These are phyloP conservation scores for Paspalum vaginatum DNA, from an alignment of 176 grass and related monocot species.

Conservation along the genomic window DNA sequence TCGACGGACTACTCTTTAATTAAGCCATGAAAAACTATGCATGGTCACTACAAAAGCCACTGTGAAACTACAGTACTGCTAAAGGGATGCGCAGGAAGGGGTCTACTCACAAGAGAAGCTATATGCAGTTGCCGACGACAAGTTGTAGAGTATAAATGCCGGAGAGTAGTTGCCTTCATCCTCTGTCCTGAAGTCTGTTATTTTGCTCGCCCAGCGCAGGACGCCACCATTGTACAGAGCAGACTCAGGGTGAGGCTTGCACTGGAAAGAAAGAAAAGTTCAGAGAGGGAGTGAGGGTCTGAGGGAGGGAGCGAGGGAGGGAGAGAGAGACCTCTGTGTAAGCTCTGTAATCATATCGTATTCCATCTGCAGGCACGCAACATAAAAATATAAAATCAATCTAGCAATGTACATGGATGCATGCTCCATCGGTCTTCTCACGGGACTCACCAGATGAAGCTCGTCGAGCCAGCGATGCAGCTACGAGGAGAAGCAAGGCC, in stretches of 20 bases:
- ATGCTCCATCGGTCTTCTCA: background rate
- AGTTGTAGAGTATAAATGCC: constrained; percentile 79
- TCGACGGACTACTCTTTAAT: no score
- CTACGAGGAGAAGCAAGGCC: constrained; percentile 25
- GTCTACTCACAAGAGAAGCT: constrained; percentile 83
- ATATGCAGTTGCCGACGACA: constrained; percentile 60
- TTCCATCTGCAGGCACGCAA: constrained; percentile 31
- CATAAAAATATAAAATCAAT: background rate
- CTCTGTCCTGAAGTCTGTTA: constrained; percentile 46
- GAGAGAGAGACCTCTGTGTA: constrained; percentile 34
- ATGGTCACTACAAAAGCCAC: background rate
- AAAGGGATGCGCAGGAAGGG: background rate
- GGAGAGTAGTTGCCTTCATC: constrained; percentile 69
- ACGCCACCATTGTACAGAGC: constrained; percentile 85
- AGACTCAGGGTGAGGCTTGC: constrained; percentile 76
- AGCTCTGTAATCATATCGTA: constrained; percentile 48
- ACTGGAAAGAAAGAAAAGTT: constrained; percentile 39
- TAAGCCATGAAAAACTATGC: no score
- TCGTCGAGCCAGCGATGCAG: background rate
- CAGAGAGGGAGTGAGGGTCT: background rate
- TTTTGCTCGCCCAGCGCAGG: constrained; percentile 48
- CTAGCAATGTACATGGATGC: background rate
- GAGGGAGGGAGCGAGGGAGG: no score
- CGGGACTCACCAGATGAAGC: constrained; percentile 41
- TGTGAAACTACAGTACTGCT: background rate